These are phyloP conservation scores for Thermothielavioides terrestris DNA, from an alignment of 495 filamentous ascomycete genomes.

Conservation along the genomic window DNA sequence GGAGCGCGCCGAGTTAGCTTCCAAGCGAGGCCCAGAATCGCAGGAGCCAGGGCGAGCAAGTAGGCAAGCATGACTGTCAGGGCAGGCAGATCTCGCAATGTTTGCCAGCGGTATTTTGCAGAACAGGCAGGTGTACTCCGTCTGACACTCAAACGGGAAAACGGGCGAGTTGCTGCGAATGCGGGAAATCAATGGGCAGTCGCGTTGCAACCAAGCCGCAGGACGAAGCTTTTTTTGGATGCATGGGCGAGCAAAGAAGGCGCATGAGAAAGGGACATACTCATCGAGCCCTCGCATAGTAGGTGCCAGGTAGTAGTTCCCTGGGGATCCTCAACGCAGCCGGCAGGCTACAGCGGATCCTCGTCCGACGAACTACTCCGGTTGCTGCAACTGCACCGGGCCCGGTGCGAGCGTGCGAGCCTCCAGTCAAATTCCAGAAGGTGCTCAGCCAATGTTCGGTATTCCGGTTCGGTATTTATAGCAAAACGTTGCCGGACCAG, in stretches of 20 bases:
- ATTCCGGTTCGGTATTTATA: too few relatives aligned
- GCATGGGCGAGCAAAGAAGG: not conserved
- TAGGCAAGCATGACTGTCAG: not conserved
- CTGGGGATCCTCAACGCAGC: slow-evolving; percentile 2
- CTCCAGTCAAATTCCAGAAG: not conserved
- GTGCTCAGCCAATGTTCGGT: not conserved
- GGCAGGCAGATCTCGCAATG: slow-evolving; percentile 1
- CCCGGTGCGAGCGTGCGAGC: not conserved
- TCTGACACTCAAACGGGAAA: not conserved
- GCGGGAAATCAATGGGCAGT: not conserved
- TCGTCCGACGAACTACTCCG: not conserved
- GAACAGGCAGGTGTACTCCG: not conserved
- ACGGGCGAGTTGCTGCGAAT: not conserved
- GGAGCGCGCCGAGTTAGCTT: slow-evolving; percentile 13
- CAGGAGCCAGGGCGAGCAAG: not conserved
- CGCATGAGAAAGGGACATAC: slow-evolving; percentile 12
- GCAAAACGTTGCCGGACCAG: not conserved
- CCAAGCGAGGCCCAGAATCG: not conserved
- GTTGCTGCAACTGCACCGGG: not conserved
- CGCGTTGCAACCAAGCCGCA: not conserved
- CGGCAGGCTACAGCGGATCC: not conserved
- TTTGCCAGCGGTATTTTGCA: not conserved
- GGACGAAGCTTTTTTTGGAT: not conserved
- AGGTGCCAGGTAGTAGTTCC: too few relatives aligned
- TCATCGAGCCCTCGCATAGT: slow-evolving; percentile 18